Conservation (phyloP, 192 early-diverging fungal genomes). For the Entomortierella parvispora region DNA sequence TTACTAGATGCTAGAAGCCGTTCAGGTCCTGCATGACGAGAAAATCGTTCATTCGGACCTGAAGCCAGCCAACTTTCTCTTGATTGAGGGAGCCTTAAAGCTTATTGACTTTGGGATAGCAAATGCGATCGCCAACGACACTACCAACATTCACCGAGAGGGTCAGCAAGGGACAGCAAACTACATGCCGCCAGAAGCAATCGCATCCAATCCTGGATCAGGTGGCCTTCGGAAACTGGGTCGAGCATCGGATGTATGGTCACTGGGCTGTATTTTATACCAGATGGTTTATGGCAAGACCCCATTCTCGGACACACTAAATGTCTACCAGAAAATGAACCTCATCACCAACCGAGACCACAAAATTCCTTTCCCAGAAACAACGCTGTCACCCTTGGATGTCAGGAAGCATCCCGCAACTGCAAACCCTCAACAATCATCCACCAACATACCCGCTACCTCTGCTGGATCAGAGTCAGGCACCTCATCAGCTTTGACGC, state of each 20-base stretch:
- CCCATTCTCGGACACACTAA: slow-evolving; percentile 80
- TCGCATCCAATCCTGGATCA: slow-evolving; percentile 56
- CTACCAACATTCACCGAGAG: slow-evolving; percentile 92
- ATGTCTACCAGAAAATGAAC: slow-evolving; percentile 71
- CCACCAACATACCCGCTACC: too few species aligned
- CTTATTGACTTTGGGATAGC: slow-evolving; percentile 99
- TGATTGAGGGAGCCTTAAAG: slow-evolving; percentile 87
- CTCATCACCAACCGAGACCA: slow-evolving; percentile 77
- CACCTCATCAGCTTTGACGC: too few species aligned
- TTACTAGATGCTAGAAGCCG: slow-evolving; percentile 90
- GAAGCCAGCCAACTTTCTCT: slow-evolving; percentile 96
- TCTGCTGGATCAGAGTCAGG: too few species aligned
- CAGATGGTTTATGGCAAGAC: slow-evolving; percentile 88
- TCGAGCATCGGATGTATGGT: slow-evolving; percentile 89
- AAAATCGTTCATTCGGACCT: slow-evolving; percentile 94
- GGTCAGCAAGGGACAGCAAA: slow-evolving; percentile 90
- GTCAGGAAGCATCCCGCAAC: slow-evolving; percentile 1
- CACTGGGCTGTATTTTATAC: slow-evolving; percentile 92
- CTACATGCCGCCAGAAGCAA: slow-evolving; percentile 96
- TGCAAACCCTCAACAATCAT: not conserved
- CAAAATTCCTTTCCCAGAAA: slow-evolving; percentile 70
- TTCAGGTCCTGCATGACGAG: slow-evolving; percentile 85
- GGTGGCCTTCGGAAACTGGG: slow-evolving; percentile 67
- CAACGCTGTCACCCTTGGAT: slow-evolving; percentile 14
- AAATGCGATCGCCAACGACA: slow-evolving; percentile 92